Evolutionary conservation across 179 eudicot genomes (phyloP).

Genomic region (Sideroxylon spinosum): DNA sequence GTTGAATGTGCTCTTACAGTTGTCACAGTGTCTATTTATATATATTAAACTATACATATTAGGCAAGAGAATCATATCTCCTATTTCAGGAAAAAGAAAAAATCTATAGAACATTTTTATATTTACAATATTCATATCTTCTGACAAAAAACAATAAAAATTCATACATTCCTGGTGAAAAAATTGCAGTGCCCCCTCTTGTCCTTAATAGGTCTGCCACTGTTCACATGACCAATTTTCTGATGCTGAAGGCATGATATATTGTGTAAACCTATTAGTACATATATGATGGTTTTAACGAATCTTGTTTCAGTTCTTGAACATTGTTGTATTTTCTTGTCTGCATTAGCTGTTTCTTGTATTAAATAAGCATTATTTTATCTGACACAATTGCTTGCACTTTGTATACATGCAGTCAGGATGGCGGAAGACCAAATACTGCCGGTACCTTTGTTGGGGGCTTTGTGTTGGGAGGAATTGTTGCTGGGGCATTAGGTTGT

Average conservation of each 20-base stretch:
- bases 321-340: constrained; percentile 3
- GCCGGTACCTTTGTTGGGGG: constrained; percentile 64
- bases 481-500: constrained; percentile 67
- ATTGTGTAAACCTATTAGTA: background rate
- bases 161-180: too few relatives aligned
- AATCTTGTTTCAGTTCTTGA: constrained; percentile 8
- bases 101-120: too few relatives aligned
- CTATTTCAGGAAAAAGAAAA: background rate
- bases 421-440: constrained; percentile 48
- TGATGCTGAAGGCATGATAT: background rate
- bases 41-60: background rate
- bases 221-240: background rate
- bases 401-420: too few relatives aligned
- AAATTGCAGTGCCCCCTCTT: too few relatives aligned
- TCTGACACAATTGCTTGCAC: background rate
- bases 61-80: background rate
- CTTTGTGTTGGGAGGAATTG: constrained; percentile 82
- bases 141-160: too few relatives aligned
- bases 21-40: too few relatives aligned
- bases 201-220: too few relatives aligned
- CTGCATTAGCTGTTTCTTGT: constrained; percentile 16
- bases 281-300: background rate
- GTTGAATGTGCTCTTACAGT: background rate
- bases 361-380: background rate
- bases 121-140: too few relatives aligned